A percentile compares a stretch with the other conserved stretches of the same genome.
These are phyloP conservation scores for Penicillium psychrofluorescens DNA, from an alignment of 495 filamentous ascomycete species.

Conservation along the genomic window DNA sequence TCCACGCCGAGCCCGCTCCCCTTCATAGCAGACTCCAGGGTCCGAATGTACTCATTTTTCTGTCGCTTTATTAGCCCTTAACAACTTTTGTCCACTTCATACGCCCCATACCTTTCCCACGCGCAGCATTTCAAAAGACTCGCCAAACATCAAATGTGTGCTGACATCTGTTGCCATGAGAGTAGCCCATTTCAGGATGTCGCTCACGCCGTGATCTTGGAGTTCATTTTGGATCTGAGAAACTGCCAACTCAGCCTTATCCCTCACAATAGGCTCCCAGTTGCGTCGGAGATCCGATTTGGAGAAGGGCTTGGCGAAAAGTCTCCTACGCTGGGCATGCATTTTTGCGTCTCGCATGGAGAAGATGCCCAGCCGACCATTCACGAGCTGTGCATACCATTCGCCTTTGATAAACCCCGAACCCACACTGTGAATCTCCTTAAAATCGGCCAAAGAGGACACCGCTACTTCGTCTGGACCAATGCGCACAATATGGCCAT, in stretches of 20 bases:
- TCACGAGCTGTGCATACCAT: slow-evolving; percentile 8
- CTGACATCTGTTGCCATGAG: slow-evolving; percentile 43
- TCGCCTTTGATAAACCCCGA: slow-evolving; percentile 4
- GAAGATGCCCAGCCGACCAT: slow-evolving; percentile 14
- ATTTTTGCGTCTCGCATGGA: slow-evolving; percentile 14
- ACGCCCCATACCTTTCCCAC: slow-evolving; percentile 23
- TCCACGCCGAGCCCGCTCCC: slow-evolving; percentile 6
- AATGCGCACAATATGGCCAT: slow-evolving; percentile 31
- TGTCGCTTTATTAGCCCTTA: not conserved
- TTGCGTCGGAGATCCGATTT: slow-evolving; percentile 17
- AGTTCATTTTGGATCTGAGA: slow-evolving; percentile 17
- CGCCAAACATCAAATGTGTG: slow-evolving; percentile 42
- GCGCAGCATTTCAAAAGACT: slow-evolving; percentile 40
- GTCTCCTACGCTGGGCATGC: slow-evolving; percentile 18
- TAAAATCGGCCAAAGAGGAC: slow-evolving; percentile 16
- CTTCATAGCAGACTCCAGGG: slow-evolving; percentile 11
- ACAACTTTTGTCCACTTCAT: not conserved
- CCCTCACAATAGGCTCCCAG: slow-evolving; percentile 12
- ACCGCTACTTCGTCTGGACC: slow-evolving; percentile 26
- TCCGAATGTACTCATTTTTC: slow-evolving; percentile 23
- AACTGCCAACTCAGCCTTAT: slow-evolving; percentile 18
- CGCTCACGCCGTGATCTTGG: slow-evolving; percentile 13
- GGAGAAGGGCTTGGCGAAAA: slow-evolving; percentile 22
- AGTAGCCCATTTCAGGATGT: slow-evolving; percentile 41
- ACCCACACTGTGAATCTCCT: slow-evolving; percentile 29